Conservation (phyloP, 2,329 filamentous ascomycete species). For the Colletotrichum somersetense region DNA sequence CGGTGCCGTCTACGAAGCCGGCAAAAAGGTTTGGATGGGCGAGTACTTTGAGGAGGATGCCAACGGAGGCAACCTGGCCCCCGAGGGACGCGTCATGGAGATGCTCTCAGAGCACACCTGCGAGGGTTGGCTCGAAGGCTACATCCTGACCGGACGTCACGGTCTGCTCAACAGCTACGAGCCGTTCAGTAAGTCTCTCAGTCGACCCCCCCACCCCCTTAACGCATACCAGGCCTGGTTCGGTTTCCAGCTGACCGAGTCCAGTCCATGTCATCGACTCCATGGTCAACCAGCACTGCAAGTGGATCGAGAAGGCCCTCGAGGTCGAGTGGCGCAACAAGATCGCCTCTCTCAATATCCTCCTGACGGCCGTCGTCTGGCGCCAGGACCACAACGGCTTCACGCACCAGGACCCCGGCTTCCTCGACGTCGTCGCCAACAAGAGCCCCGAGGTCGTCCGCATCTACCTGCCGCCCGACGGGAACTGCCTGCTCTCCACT, state of each 20-base stretch:
- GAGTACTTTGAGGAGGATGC: conserved; percentile 82
- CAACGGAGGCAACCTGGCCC: conserved; percentile 79
- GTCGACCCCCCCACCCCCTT: neutral
- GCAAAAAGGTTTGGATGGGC: conserved; percentile 85
- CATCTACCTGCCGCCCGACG: conserved; percentile 85
- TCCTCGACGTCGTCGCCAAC: conserved; percentile 83
- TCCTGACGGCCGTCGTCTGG: conserved; percentile 84
- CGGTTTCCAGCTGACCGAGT: neutral
- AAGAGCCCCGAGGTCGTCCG: conserved; percentile 84
- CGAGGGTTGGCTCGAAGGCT: conserved; percentile 86
- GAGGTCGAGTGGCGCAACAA: conserved; percentile 83
- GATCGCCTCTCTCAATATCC: conserved; percentile 82
- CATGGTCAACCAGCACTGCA: conserved; percentile 86
- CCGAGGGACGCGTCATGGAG: conserved; percentile 81
- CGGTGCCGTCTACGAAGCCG: conserved; percentile 75
- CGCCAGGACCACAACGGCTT: conserved; percentile 88
- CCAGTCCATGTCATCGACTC: conserved; percentile 81
- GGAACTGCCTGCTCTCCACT: conserved; percentile 80
- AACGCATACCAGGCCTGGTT: neutral
- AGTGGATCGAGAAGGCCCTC: conserved; percentile 86
- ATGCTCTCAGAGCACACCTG: conserved; percentile 86
- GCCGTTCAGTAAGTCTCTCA: conserved; percentile 67
- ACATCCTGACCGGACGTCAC: conserved; percentile 80
- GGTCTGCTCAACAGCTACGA: conserved; percentile 86
- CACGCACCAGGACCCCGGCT: conserved; percentile 84